Percentiles rank a stretch among this genome's conserved stretches.
Conservation (phyloP, 2,329 filamentous ascomycete species). For the Penicillium sp. region DNA sequence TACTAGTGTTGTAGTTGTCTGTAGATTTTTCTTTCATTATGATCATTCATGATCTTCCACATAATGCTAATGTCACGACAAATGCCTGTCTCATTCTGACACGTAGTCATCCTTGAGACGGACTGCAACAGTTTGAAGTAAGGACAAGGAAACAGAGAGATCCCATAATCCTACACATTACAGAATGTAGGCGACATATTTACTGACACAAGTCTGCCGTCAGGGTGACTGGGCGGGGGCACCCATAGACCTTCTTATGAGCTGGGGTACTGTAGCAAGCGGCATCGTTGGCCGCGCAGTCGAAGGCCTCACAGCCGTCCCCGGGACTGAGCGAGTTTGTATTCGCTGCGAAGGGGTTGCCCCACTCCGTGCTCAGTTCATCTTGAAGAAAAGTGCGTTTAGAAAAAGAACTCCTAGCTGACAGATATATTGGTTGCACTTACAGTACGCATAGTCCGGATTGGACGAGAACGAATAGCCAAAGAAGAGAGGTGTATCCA, state of each 20-base stretch:
- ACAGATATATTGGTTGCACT: constrained; percentile 11
- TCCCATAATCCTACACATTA: neutral
- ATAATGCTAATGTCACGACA: neutral
- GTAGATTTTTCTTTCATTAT: neutral
- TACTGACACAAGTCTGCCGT: constrained; percentile 23
- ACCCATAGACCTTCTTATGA: constrained; percentile 27
- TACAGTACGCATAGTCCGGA: constrained; percentile 27
- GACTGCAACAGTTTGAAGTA: no score
- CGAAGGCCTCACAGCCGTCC: constrained; percentile 23
- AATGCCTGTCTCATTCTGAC: no score
- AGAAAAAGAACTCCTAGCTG: constrained; percentile 5
- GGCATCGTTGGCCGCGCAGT: constrained; percentile 26
- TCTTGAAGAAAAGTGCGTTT: constrained; percentile 15
- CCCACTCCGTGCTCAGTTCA: constrained; percentile 26
- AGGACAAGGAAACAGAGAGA: neutral
- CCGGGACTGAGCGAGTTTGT: constrained; percentile 27
- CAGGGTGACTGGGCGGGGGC: constrained; percentile 24
- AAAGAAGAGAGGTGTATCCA: constrained; percentile 28
- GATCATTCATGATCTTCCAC: neutral
- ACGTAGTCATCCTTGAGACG: no score
- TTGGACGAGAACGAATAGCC: constrained; percentile 27
- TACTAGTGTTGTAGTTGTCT: no score
- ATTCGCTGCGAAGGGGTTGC: constrained; percentile 25
- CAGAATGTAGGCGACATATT: neutral
- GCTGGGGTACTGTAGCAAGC: constrained; percentile 26